Conservation (phyloP, 495 filamentous ascomycete species). For the Talaromyces borbonicus region DNA sequence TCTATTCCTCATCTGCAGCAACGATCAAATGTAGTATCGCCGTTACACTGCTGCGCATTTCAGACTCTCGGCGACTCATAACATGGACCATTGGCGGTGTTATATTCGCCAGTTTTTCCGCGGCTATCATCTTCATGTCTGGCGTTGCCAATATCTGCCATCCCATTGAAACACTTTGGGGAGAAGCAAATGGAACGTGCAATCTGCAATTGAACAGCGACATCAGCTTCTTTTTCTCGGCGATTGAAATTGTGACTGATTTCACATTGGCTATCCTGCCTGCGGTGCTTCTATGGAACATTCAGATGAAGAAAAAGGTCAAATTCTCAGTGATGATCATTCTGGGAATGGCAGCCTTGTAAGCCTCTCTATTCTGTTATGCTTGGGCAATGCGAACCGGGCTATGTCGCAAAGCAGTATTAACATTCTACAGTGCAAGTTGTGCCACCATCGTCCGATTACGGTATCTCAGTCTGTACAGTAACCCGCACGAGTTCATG, state of each 20-base stretch:
- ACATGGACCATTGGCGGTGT: neutral
- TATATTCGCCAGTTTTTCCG: neutral
- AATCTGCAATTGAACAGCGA: conserved; percentile 1
- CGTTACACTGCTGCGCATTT: conserved; percentile 3
- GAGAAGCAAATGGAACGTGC: conserved; percentile 2
- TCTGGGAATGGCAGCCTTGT: conserved; percentile 19
- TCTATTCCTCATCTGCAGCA: neutral
- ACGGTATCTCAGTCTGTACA: conserved; percentile 4
- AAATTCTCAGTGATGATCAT: conserved; percentile 29
- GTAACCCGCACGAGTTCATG: conserved; percentile 3
- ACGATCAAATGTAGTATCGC: conserved; percentile 3
- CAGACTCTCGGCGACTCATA: neutral
- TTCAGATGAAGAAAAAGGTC: conserved; percentile 28
- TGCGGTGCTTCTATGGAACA: conserved; percentile 25
- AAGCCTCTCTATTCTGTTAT: neutral
- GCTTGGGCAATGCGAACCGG: neutral
- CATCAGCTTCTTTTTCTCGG: conserved; percentile 4
- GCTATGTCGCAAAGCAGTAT: neutral
- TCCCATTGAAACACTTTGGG: neutral
- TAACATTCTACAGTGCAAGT: conserved; percentile 3
- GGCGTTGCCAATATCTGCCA: conserved; percentile 6
- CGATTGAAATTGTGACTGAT: conserved; percentile 15
- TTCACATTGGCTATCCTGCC: conserved; percentile 30
- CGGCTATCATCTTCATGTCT: conserved; percentile 3
- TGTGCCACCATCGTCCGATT: conserved; percentile 2